Percentiles rank a stretch among this genome's conserved stretches.
Conservation (phyloP, 768 basidiomycete species). For the Flagelloscypha sp. region DNA sequence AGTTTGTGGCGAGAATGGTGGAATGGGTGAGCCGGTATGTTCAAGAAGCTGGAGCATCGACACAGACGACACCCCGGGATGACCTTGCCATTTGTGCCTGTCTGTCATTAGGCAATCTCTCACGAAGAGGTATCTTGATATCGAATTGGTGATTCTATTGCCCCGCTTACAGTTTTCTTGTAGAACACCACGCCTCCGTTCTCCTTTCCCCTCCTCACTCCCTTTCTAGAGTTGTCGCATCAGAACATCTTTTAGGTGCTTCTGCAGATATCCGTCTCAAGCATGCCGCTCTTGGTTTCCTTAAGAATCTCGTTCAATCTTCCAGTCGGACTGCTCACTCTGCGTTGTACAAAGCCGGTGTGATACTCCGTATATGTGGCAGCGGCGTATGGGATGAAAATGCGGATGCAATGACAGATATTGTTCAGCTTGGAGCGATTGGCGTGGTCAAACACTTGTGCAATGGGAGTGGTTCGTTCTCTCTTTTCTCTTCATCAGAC, state of each 20-base stretch:
- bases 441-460: constrained; percentile 88
- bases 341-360: constrained; percentile 48
- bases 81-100: constrained; percentile 81
- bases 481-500: constrained; percentile 1
- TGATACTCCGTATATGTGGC: constrained; percentile 52
- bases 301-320: constrained; percentile 79
- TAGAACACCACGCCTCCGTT: constrained; percentile 52
- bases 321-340: constrained; percentile 50
- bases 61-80: constrained; percentile 37
- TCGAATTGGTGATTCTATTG: constrained; percentile 1
- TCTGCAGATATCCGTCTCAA: constrained; percentile 72
- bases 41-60: constrained; percentile 24
- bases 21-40: constrained; percentile 63
- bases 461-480: constrained; percentile 54
- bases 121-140: constrained; percentile 52
- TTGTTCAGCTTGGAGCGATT: constrained; percentile 82
- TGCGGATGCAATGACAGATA: constrained; percentile 72
- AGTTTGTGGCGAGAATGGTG: constrained; percentile 66
- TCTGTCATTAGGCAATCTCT: constrained; percentile 75
- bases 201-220: constrained; percentile 60
- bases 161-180: constrained; percentile 1
- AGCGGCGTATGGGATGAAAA: constrained; percentile 66
- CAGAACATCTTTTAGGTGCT: constrained; percentile 44
- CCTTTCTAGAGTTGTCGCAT: constrained; percentile 54
- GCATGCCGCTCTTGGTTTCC: constrained; percentile 79